Base-by-base conservation (phyloP, 2,329 filamentous ascomycete genomes). In the Colletotrichum lindemuthianum region DNA sequence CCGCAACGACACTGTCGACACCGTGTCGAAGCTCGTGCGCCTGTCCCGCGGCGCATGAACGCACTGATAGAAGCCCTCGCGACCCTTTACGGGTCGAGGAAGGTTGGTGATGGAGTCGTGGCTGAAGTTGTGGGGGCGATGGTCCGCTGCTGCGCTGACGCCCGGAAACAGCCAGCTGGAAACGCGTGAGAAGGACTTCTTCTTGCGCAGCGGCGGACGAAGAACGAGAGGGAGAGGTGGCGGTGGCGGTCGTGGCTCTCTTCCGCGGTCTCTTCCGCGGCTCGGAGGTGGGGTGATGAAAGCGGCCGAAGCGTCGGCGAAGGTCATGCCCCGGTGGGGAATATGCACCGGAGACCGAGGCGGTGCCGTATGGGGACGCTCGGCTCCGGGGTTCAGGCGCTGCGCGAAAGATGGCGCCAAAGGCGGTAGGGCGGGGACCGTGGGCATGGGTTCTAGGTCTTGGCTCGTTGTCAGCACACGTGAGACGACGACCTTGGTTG, bases 111-210 rank as follows among this genome's bases (percentile, higher is more conserved):
- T 74, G 3, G 82, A 82, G 65, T 85, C 81, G 36, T 83, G 70
- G 60, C 79, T 81, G 54, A 80, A 73, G 54, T 80, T 78, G 15
- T 74, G 75, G 57, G 75, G 73, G 60, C 78, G 72, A 49, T 74
- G 70, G 40, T 77, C 70, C n/a, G 50, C 51, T 5, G 44, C 59
- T 50, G 59, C 71, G 37, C 72, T 24, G 24, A 24, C 69, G 15
- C 75, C 73, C 48, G 83, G 79, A 68, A 84, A 86, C 33, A 89
- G 77, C 86, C 87, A 89, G 68, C 74, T 82, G 3, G 87, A 88
- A 8, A 89, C 84, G 13, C 82, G 81, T 9, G 86, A 87, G 71
- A 90, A 89, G 0, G 87, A 88, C 71, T 89, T 90, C 79, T 89
- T 90, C 79, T 89, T 89, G 63, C 87, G 79, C 66, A 89, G 72